A percentile compares a stretch with the other conserved stretches of the same genome.
Conservation (phyloP, 108 stramenopile species). For the Hondaea fermentalgiana region DNA sequence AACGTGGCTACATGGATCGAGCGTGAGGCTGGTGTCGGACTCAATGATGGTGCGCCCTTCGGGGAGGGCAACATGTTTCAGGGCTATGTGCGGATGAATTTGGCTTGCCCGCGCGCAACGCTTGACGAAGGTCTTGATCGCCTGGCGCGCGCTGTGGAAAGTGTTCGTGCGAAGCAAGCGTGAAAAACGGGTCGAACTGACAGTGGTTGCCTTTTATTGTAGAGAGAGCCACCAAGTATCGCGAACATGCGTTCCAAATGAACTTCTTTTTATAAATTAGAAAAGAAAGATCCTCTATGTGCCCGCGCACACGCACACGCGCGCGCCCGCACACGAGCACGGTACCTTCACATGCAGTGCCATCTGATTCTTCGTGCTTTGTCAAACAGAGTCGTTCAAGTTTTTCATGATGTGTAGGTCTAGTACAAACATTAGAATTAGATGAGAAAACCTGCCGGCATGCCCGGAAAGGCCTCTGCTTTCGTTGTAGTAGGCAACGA, state of each 20-base stretch:
- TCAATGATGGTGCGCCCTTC: neutral
- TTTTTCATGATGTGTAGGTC: too few species aligned
- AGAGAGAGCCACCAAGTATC: too few species aligned
- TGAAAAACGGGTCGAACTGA: neutral
- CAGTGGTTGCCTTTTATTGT: too few species aligned
- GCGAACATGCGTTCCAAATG: too few species aligned
- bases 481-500: neutral
- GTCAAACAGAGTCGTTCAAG: too few species aligned
- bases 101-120: neutral
- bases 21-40: neutral
- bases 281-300: too few species aligned
- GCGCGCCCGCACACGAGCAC: too few species aligned
- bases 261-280: too few species aligned
- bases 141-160: neutral
- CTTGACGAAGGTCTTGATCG: neutral
- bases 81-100: neutral
- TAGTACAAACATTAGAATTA: neutral
- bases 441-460: neutral
- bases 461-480: neutral
- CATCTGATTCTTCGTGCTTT: too few species aligned
- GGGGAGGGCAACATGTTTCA: neutral
- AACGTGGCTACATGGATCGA: neutral
- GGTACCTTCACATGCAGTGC: too few species aligned
- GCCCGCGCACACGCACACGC: too few species aligned
- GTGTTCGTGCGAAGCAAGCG: neutral